A percentile compares a stretch with the other conserved stretches of the same genome.
Evolutionary conservation across 169 alveolate species (phyloP).

Genomic region (Theileria orientalis): DNA sequence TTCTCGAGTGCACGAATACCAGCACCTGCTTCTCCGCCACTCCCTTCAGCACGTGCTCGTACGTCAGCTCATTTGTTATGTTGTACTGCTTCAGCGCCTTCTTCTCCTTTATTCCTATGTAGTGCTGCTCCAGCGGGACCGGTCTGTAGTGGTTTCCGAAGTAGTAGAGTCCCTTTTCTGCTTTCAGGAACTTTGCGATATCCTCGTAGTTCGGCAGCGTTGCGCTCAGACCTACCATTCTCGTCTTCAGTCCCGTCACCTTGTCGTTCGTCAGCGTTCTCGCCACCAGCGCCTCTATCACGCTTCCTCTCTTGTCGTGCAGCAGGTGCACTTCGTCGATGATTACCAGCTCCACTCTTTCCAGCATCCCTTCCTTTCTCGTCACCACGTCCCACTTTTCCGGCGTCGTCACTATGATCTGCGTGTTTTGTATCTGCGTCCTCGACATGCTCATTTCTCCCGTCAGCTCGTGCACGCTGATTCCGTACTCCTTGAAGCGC

Average conservation of each 20-base stretch:
- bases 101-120: conserved; percentile 97
- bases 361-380: conserved; percentile 94
- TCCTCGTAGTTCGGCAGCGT: conserved; percentile 99
- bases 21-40: conserved; percentile 86
- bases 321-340: conserved; percentile 99
- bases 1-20: conserved; percentile 98
- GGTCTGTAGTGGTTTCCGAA: conserved; percentile 97
- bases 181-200: conserved; percentile 96
- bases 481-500: conserved; percentile 80
- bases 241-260: conserved; percentile 41
- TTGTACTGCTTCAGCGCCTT: conserved; percentile 93
- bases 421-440: conserved; percentile 95
- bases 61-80: conserved; percentile 93
- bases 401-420: conserved; percentile 97
- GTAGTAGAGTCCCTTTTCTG: conserved; percentile 90
- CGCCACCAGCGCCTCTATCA: conserved; percentile 98
- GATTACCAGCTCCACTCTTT: conserved; percentile 90
- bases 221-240: conserved; percentile 98
- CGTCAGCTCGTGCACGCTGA: conserved; percentile 93
- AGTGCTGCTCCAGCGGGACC: conserved; percentile 95
- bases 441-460: conserved; percentile 95
- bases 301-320: conserved; percentile 99
- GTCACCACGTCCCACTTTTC: conserved; percentile 99
- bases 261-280: conserved; percentile 86
- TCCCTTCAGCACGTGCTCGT: conserved; percentile 87